Evolutionary conservation across 1,284 basidiomycete genomes (phyloP).

Genomic region (Fomitiporia mediterranea): DNA sequence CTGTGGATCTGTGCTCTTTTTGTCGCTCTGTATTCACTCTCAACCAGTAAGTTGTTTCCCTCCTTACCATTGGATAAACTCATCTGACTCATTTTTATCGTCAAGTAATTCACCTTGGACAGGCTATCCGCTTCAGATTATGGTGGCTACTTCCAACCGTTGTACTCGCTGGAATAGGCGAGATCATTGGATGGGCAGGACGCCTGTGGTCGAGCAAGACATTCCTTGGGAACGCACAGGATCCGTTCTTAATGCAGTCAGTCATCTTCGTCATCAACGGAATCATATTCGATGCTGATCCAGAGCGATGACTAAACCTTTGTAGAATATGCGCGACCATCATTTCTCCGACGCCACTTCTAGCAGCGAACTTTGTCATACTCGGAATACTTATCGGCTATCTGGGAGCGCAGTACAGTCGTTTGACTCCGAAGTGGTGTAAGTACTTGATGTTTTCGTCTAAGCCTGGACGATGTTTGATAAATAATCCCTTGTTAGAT

Average conservation of each 20-base stretch:
- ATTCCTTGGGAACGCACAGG: constrained; percentile 22
- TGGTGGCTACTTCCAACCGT: constrained; percentile 39
- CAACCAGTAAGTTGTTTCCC: constrained; percentile 15
- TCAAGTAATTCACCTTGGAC: constrained; percentile 33
- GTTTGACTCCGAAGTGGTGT: constrained; percentile 31
- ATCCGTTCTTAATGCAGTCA: constrained; percentile 44
- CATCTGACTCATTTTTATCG: neutral
- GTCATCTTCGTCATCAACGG: constrained; percentile 20
- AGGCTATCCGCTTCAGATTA: constrained; percentile 31
- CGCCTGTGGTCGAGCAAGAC: constrained; percentile 33
- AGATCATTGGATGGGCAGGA: constrained; percentile 38
- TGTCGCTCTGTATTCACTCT: constrained; percentile 18
- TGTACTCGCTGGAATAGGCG: constrained; percentile 33
- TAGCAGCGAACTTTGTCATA: constrained; percentile 48
- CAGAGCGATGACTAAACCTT: neutral
- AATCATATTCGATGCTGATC: neutral
- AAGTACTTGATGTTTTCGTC: constrained; percentile 17
- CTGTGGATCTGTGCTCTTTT: constrained; percentile 29
- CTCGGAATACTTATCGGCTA: constrained; percentile 39
- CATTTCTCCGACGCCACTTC: constrained; percentile 44
- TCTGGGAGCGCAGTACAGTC: constrained; percentile 40
- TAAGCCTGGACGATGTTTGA: no score
- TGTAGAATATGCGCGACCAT: constrained; percentile 38
- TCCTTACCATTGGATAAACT: neutral
- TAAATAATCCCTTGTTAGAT: constrained; percentile 29